These are phyloP conservation scores for Exsudoporus frostii DNA, from an alignment of 768 basidiomycete species.

Conservation along the genomic window DNA sequence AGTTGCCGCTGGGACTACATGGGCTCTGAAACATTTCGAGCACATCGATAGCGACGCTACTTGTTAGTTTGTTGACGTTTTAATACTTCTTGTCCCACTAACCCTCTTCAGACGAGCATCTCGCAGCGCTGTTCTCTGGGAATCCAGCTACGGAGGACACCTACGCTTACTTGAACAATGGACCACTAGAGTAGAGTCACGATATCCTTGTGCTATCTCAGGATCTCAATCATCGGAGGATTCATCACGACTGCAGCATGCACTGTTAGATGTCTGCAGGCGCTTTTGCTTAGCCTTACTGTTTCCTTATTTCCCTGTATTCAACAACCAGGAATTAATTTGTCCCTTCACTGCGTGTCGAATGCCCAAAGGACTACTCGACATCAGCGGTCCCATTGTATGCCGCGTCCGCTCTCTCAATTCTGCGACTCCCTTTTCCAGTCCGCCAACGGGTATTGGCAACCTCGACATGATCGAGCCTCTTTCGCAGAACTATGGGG, in stretches of 20 bases:
- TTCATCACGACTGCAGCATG: slow-evolving; percentile 1
- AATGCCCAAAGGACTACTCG: neutral
- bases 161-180: slow-evolving; percentile 67
- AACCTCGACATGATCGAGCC: slow-evolving; percentile 67
- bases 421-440: slow-evolving; percentile 56
- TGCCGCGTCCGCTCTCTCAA: slow-evolving; percentile 30
- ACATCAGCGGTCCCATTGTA: neutral
- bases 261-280: slow-evolving; percentile 7
- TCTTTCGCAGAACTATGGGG: slow-evolving; percentile 61
- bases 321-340: slow-evolving; percentile 15
- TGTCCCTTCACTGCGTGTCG: neutral
- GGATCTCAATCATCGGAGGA: neutral
- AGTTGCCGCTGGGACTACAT: slow-evolving; percentile 60
- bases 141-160: slow-evolving; percentile 70
- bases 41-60: slow-evolving; percentile 66
- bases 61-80: slow-evolving; percentile 48
- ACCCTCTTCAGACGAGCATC: slow-evolving; percentile 48
- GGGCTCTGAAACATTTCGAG: slow-evolving; percentile 77
- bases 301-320: slow-evolving; percentile 8
- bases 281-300: slow-evolving; percentile 17
- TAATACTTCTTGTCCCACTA: neutral
- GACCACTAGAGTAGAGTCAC: slow-evolving; percentile 26
- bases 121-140: slow-evolving; percentile 60
- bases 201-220: neutral
- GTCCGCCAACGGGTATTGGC: slow-evolving; percentile 77